A percentile compares a stretch with the other conserved stretches of the same genome.
These are phyloP conservation scores for Naganishia liquefaciens DNA, from an alignment of 1,284 basidiomycete genomes.

Conservation along the genomic window DNA sequence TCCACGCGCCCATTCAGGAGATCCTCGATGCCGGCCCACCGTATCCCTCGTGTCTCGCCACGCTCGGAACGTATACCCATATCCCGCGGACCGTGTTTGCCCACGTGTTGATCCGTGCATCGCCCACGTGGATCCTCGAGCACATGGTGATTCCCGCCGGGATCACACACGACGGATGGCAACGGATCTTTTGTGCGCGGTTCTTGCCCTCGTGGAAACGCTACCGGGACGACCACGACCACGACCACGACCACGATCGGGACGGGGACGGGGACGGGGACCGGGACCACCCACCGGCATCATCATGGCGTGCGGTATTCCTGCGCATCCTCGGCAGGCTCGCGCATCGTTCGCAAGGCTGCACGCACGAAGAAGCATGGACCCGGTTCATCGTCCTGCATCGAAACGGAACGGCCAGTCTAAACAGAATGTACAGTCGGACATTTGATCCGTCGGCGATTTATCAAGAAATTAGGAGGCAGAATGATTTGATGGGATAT, in stretches of 20 bases:
- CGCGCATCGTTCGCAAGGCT: slow-evolving; percentile 46
- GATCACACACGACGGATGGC: slow-evolving; percentile 44
- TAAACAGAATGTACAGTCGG: slow-evolving; percentile 50
- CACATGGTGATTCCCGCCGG: slow-evolving; percentile 40
- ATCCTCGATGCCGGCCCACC: slow-evolving; percentile 38
- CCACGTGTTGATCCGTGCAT: slow-evolving; percentile 43
- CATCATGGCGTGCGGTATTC: slow-evolving; percentile 45
- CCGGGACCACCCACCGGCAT: no score
- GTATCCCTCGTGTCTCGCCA: slow-evolving; percentile 42
- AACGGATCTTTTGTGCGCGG: slow-evolving; percentile 45
- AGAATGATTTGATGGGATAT: slow-evolving; percentile 9
- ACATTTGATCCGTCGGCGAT: slow-evolving; percentile 50
- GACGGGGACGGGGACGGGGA: no score
- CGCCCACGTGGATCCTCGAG: slow-evolving; percentile 49
- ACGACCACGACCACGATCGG: no score
- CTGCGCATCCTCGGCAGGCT: slow-evolving; percentile 43
- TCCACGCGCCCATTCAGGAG: slow-evolving; percentile 38
- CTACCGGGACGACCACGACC: slow-evolving; percentile 43
- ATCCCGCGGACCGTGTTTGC: slow-evolving; percentile 43
- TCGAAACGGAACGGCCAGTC: slow-evolving; percentile 45
- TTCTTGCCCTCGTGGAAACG: slow-evolving; percentile 49
- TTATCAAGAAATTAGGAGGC: slow-evolving; percentile 46
- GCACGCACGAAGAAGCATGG: slow-evolving; percentile 50
- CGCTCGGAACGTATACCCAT: slow-evolving; percentile 40
- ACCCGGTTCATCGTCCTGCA: slow-evolving; percentile 50